Evolutionary conservation across 139 green algal species (phyloP).

Genomic region (Chlamydomonas incerta): DNA sequence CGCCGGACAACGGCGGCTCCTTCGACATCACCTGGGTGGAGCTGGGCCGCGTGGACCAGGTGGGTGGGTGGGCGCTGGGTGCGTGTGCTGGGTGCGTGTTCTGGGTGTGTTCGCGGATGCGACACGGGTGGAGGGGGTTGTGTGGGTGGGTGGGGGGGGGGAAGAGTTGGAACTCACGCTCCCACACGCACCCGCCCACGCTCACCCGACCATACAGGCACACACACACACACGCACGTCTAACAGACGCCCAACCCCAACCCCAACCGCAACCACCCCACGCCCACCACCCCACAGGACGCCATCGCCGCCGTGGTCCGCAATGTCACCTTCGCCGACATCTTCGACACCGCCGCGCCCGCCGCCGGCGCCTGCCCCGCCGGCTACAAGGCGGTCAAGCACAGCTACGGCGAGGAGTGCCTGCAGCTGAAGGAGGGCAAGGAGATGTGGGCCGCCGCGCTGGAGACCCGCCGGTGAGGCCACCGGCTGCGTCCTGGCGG

Average conservation of each 20-base stretch:
- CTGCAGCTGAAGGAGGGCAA: conserved; percentile 55
- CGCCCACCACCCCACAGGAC: not conserved
- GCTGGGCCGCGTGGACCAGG: conserved; percentile 15
- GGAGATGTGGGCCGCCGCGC: conserved; percentile 57
- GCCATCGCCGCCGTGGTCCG: not conserved
- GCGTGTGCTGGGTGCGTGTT: not conserved
- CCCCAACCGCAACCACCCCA: too few species aligned
- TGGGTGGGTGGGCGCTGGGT: not conserved
- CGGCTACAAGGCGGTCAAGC: conserved; percentile 55
- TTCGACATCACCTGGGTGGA: conserved; percentile 29
- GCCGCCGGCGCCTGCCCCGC: conserved; percentile 40
- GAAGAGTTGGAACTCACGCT: too few species aligned
- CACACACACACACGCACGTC: too few species aligned
- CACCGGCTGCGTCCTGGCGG: too few species aligned
- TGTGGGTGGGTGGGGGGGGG: too few species aligned
- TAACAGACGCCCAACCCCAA: not conserved
- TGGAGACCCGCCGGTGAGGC: conserved; percentile 63
- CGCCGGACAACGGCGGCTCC: not conserved
- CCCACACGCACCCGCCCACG: too few species aligned
- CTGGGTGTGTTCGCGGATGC: too few species aligned
- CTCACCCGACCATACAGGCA: too few species aligned
- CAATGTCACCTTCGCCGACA: conserved; percentile 52
- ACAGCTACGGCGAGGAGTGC: conserved; percentile 53
- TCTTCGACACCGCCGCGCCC: conserved; percentile 55
- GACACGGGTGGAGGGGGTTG: too few species aligned